Evolutionary conservation across 805 yeast genomes (phyloP).

Genomic region (Metschnikowia gruessii): DNA sequence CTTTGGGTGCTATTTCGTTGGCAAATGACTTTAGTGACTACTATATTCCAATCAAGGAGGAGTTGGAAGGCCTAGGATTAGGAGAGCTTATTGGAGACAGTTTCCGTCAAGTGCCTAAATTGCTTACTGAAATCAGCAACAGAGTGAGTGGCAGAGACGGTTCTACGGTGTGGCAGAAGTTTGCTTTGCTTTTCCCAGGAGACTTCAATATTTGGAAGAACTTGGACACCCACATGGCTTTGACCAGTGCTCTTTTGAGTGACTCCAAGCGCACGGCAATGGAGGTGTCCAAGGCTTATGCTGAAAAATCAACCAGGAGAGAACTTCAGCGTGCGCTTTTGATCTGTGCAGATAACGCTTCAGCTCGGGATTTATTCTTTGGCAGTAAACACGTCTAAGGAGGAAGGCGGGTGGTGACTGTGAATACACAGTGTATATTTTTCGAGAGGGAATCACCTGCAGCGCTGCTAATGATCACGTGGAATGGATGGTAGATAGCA

Average conservation of each 20-base stretch:
- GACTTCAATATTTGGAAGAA: conserved; percentile 67
- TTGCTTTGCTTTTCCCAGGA: conserved; percentile 72
- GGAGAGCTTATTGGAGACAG: conserved; percentile 48
- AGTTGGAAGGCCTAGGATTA: conserved; percentile 52
- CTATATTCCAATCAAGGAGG: conserved; percentile 63
- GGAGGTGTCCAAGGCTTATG: conserved; percentile 52
- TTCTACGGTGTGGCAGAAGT: conserved; percentile 55
- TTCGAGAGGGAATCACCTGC: no score
- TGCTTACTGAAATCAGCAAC: conserved; percentile 51
- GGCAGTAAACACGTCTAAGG: not conserved
- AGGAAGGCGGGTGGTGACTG: no score
- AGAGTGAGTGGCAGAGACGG: conserved; percentile 29
- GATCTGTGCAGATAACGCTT: conserved; percentile 46
- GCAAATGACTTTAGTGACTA: conserved; percentile 58
- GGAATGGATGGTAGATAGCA: no score
- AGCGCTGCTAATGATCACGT: no score
- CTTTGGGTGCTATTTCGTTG: conserved; percentile 77
- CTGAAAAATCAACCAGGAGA: conserved; percentile 46
- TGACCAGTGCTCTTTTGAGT: conserved; percentile 53
- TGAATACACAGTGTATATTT: no score
- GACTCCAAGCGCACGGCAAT: conserved; percentile 49
- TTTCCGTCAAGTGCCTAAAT: conserved; percentile 53
- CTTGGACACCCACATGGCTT: conserved; percentile 54
- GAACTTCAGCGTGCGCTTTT: conserved; percentile 68
- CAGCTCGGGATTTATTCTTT: conserved; percentile 9